Base-by-base conservation (phyloP, 768 basidiomycete genomes). In the Amanita jacksonii region DNA sequence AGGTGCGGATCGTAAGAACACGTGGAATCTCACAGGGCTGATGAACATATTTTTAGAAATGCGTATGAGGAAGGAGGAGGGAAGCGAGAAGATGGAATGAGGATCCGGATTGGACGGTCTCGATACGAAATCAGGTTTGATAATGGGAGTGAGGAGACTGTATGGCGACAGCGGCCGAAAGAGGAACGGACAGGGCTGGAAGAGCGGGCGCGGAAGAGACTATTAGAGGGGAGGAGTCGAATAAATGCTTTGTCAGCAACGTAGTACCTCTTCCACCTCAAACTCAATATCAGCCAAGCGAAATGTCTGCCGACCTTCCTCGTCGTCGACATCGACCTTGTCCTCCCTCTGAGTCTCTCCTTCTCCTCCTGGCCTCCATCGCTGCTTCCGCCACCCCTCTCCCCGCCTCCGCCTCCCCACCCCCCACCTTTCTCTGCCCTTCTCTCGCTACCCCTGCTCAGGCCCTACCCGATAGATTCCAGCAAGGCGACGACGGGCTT, bases 111-210 rank as follows among this genome's bases (percentile, higher is more conserved):
- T 23, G 65, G 69, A 38, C 52, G 67, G 46, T 71, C 76, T 32
- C 69, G 69, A 49, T 88, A 86, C 69, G 82, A 77, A 60, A 53
- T 89, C 22, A 61, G 80, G 59, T 85, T 83, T 55, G 82, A 81
- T 55, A 67, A 58, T 2, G 81, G 77, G 30, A 62, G 68, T n/a
- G 84, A 85, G 58, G 82, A 85, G 34, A 52, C 60, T 24, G 36
- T 77, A 18, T 64, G 64, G 62, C 72, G 73, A 30, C 43, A 52
- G 30, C 62, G 71, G 55, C 55, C 56, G 15, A 41, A 48, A 25
- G 62, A 59, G 27, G 62, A 63, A 36, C 57, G 57, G 15, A 58
- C 56, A 49, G 57, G 57, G 58, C 47, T 64, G 47, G 42, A 46
- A 38, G 57, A 55, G 32, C 56, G 66, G 50, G 80, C 68, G 18